phyloP scores from a whole-genome alignment of 306 rosid genomes.

The Inga laurina region DNA sequence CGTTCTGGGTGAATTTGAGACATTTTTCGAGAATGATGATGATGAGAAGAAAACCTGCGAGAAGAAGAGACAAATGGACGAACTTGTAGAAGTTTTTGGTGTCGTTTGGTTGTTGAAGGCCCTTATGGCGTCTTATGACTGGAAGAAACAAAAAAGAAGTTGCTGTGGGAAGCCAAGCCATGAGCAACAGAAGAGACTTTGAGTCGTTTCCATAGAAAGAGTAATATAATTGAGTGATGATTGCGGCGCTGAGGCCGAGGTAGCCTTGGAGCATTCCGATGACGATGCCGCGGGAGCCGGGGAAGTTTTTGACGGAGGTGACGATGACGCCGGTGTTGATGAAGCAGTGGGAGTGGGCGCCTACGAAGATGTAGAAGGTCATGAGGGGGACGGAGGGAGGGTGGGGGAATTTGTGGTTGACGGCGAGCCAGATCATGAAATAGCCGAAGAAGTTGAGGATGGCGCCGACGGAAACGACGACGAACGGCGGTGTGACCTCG shows the following conservation, averaged over 20 bases:
- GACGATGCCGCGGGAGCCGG: conserved; percentile 43
- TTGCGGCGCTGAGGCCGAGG: conserved; percentile 39
- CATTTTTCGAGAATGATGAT: conserved; percentile 51
- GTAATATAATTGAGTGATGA: conserved; percentile 46
- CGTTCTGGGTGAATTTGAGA: conserved; percentile 33
- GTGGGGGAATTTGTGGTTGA: conserved; percentile 35
- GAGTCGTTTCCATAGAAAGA: conserved; percentile 58
- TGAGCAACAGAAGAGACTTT: conserved; percentile 52
- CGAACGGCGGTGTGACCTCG: not conserved
- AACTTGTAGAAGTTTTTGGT: conserved; percentile 59
- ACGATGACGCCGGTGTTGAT: conserved; percentile 45
- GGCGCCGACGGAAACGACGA: not conserved
- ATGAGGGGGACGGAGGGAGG: conserved; percentile 49
- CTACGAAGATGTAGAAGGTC: conserved; percentile 38
- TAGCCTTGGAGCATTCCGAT: conserved; percentile 41
- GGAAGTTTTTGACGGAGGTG: conserved; percentile 48
- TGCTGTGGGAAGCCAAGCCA: conserved; percentile 75
- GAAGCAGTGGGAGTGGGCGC: conserved; percentile 39
- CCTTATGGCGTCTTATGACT: conserved; percentile 39
- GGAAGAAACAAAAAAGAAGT: conserved; percentile 47
- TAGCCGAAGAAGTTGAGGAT: not conserved
- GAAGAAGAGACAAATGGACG: conserved; percentile 51
- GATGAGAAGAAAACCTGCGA: conserved; percentile 58
- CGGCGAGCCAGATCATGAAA: conserved; percentile 43
- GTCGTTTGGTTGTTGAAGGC: conserved; percentile 41